Conservation (phyloP, 495 filamentous ascomycete genomes). For the Lindgomyces ingoldianus region DNA sequence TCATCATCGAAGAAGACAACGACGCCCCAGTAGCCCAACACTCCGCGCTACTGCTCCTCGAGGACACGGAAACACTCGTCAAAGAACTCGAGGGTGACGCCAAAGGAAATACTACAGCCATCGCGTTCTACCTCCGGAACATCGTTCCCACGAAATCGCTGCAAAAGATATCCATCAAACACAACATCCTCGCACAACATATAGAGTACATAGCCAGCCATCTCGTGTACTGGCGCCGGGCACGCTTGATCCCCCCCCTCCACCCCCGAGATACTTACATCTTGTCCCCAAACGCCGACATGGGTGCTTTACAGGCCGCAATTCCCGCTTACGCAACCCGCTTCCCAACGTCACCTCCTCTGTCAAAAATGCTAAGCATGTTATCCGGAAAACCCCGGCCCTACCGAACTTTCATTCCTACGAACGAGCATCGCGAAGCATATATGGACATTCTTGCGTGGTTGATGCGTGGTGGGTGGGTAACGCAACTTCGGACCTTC, state of each 20-base stretch:
- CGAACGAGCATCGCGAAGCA: slow-evolving; percentile 79
- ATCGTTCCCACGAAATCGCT: slow-evolving; percentile 79
- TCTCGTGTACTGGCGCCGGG: slow-evolving; percentile 91
- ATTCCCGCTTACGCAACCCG: slow-evolving; percentile 68
- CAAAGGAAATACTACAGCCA: slow-evolving; percentile 63
- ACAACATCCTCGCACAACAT: slow-evolving; percentile 71
- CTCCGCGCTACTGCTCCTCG: slow-evolving; percentile 80
- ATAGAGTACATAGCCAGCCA: slow-evolving; percentile 85
- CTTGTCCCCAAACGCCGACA: slow-evolving; percentile 85
- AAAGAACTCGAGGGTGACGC: slow-evolving; percentile 80
- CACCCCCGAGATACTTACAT: slow-evolving; percentile 92
- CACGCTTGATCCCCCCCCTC: slow-evolving; percentile 86
- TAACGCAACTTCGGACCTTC: slow-evolving; percentile 85
- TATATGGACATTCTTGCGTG: slow-evolving; percentile 91
- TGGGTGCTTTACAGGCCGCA: slow-evolving; percentile 69
- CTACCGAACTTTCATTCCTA: slow-evolving; percentile 80
- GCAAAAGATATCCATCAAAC: slow-evolving; percentile 62
- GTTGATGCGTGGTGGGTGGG: slow-evolving; percentile 89
- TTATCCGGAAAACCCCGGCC: slow-evolving; percentile 75
- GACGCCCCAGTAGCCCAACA: slow-evolving; percentile 73
- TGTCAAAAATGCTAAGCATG: slow-evolving; percentile 80
- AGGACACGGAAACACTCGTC: slow-evolving; percentile 79
- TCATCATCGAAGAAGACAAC: slow-evolving; percentile 67
- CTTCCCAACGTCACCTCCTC: slow-evolving; percentile 77
- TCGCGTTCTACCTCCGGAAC: slow-evolving; percentile 80